Base-by-base conservation (phyloP, 805 yeast genomes). In the Candida berthetii region DNA sequence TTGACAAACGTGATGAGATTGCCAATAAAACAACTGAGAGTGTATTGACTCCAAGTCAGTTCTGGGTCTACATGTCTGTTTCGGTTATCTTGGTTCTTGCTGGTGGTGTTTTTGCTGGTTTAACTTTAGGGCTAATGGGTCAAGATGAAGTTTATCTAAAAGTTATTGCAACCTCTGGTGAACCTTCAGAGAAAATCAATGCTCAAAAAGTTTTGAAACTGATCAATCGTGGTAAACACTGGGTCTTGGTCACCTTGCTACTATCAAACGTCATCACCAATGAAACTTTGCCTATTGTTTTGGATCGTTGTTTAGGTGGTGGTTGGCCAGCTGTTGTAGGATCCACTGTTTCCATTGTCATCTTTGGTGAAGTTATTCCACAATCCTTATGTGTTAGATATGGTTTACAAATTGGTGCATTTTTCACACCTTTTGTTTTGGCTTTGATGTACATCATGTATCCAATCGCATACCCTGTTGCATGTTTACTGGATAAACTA, bases 281-380 rank as follows among this genome's bases (percentile, higher is more conserved):
- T 60, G 97, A 91, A 62, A 83, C 96, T 2, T 71, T 91, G 45
- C 99, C 99, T 1, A 91, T 91, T 51, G 95, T 91, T 18, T 72
- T 93, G 44, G 98, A 91, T 60, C 74, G 95, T 42, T 84, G 91
- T 52, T 74, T 93, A 13, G 98, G 98, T 37, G 98, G 98, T 35
- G 99, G 99, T 1, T 84, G 96, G 85, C 90, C 93, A 13, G 99
- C 99, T 1, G 96, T 91, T 31, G 86, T 89, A 13, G 75, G 89
- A 11, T 82, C 97, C n/a, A 90, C 99, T 0, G 90, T 85, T 3
- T 77, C 90, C 20, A 91, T 91, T 57, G 97, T 91, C 39, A 75
- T 91, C 11, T 91, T 91, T 63, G 99, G 99, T 46, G 99, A 91
- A 58, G 85, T 91, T 53, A 91, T 91, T 46, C 99, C 99, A 2